Base-by-base conservation (phyloP, 495 filamentous ascomycete genomes). In the Recurvomyces mirabilis region DNA sequence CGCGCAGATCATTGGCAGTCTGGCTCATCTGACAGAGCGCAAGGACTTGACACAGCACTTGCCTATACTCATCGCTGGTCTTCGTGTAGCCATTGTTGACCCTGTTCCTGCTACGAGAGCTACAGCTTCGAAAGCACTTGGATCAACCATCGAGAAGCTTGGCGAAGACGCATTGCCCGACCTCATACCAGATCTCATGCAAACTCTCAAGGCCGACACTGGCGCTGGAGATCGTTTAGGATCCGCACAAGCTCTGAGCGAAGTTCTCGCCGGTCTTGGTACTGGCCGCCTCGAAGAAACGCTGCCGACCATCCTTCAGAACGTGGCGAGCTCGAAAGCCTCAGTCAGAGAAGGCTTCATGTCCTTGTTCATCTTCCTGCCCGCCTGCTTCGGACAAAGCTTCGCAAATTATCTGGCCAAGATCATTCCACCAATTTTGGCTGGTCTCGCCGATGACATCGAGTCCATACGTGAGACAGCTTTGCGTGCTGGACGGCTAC, bases 291-390 rank as follows among this genome's bases (percentile, higher is more conserved):
- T 98, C 39, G 91, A 98, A 65, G 93, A 96, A 65, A 98, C 88
- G 1, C 65, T 98, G 40, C 93, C 91, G 37, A 96, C 91, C 5
- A 94, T 98, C 47, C 65, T 98, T 20, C 91, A 98, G 58, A 98
- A 98, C 53, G 88, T 93, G 38, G 77, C 83, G 51, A 96, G 91
- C 56, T 73, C 84, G 39, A 96, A 94, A 62, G 63, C 91, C 15
- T 72, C 85, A 49, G 84, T 95, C 46, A 79, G 91, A 47, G 91
- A 98, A 70, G 91, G 91, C 26, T 98, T 96, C 71, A 98, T 98
- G 91, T 94, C 91, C 21, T 73, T 98, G 30, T 98, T 98, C 66
- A 95, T 98, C 52, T 98, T 93, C 72, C 77, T 98, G 65, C 91
- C 91, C 14, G 93, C 93, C 44, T 98, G 91, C 65, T 98, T 98